Evolutionary conservation across 2,329 filamentous ascomycete genomes (phyloP).

Genomic region (Ceratocystis harringtonii): DNA sequence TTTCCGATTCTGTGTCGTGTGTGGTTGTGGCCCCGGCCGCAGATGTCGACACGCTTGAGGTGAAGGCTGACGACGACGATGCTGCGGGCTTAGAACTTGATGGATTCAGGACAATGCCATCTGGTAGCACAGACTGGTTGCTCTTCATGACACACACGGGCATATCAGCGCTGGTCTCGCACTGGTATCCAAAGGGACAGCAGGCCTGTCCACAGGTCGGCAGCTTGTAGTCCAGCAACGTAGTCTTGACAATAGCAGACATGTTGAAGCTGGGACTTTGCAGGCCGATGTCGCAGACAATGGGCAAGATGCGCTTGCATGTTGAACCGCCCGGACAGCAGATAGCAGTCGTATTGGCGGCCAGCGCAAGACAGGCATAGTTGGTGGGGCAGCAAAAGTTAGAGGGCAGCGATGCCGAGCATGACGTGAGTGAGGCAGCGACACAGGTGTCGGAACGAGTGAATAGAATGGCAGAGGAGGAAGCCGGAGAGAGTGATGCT

Average conservation of each 20-base stretch:
- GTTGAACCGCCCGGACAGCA: conserved; percentile 49
- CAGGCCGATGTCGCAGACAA: conserved; percentile 46
- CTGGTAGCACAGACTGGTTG: conserved; percentile 34
- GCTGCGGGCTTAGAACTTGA: conserved; percentile 13
- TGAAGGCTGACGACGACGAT: conserved; percentile 13
- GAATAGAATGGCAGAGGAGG: conserved; percentile 25
- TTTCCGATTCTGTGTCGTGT: conserved; percentile 20
- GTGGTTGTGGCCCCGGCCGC: conserved; percentile 16
- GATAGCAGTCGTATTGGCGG: conserved; percentile 49
- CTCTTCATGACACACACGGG: conserved; percentile 35
- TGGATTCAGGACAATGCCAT: conserved; percentile 20
- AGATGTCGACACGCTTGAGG: conserved; percentile 20
- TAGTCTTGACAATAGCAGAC: conserved; percentile 49
- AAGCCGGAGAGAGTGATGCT: conserved; percentile 27
- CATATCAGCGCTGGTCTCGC: conserved; percentile 25
- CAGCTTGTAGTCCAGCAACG: conserved; percentile 41
- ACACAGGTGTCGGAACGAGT: conserved; percentile 27
- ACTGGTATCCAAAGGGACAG: conserved; percentile 60
- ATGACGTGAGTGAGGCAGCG: conserved; percentile 32
- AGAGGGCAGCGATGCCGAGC: conserved; percentile 40
- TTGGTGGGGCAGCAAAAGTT: conserved; percentile 50
- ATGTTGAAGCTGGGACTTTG: conserved; percentile 46
- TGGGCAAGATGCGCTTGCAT: conserved; percentile 47
- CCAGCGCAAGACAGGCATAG: conserved; percentile 44
- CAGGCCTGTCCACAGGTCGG: conserved; percentile 44